Conservation (phyloP, 768 basidiomycete genomes). For the Pleurotus sapidus region DNA sequence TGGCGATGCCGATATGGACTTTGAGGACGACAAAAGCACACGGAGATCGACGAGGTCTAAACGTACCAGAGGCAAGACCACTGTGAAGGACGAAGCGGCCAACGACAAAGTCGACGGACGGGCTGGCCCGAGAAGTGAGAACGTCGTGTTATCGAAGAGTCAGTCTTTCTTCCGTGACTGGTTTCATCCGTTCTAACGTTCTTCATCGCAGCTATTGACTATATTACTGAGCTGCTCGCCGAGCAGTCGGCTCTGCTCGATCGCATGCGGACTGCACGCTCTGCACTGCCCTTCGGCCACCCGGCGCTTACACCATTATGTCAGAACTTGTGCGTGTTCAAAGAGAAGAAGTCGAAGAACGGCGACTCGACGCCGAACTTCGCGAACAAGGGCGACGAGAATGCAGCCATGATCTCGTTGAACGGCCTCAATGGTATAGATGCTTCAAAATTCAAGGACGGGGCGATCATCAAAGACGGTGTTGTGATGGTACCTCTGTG, state of each 20-base stretch:
- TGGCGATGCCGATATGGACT: constrained; percentile 16
- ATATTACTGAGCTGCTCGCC: constrained; percentile 64
- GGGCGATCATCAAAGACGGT: not conserved
- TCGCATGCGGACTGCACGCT: constrained; percentile 60
- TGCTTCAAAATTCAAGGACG: not conserved
- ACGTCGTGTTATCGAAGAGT: constrained; percentile 88
- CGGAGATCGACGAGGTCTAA: constrained; percentile 43
- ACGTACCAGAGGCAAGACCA: constrained; percentile 31
- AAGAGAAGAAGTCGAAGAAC: constrained; percentile 14
- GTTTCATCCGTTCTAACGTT: constrained; percentile 7
- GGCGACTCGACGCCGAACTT: constrained; percentile 17
- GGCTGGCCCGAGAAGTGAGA: constrained; percentile 88
- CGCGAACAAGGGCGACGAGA: not conserved
- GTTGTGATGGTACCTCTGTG: constrained; percentile 44
- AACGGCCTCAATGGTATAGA: constrained; percentile 12
- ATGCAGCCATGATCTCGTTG: not conserved
- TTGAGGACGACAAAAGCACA: constrained; percentile 20
- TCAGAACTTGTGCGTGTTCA: constrained; percentile 9
- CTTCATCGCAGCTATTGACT: constrained; percentile 70
- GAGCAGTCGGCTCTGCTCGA: constrained; percentile 55
- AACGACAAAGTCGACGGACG: constrained; percentile 76
- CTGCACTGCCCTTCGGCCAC: constrained; percentile 56
- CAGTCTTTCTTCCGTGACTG: constrained; percentile 27
- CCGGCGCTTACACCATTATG: constrained; percentile 41
- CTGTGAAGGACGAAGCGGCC: constrained; percentile 40